Base-by-base conservation (phyloP, 2,329 filamentous ascomycete genomes). In the Aspergillus fijiensis region DNA sequence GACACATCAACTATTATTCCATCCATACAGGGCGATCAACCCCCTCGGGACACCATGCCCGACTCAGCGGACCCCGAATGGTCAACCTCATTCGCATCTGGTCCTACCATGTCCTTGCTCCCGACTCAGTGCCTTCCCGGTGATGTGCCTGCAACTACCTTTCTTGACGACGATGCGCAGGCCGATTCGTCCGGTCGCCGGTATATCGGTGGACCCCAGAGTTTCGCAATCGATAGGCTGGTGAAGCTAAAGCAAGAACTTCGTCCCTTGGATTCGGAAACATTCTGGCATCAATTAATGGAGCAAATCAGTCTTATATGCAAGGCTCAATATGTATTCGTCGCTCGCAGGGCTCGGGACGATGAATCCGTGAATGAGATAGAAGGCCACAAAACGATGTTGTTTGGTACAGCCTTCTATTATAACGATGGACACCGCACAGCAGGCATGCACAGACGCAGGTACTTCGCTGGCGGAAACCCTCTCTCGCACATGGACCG, bases 401-500 rank as follows among this genome's bases (percentile, higher is more conserved):
- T 89, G 29, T 84, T 89, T 79, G 87, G 85, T 19, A 81, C 86
- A 9, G 87, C 84, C 14, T 85, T 89, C 64, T 89, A 89, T 70
- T 84, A 87, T 74, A 85, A 87, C 67, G 83, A 87, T 66, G 86
- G 84, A 29, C 77, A 79, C 53, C 80, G 81, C 57, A 77, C 76
- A 55, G 79, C 81, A 62, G 77, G 81, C 25, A 80, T 86, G 54
- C 77, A 85, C 65, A 82, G 82, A 62, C 83, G 89, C 75, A 85
- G 85, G 64, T 89, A 88, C 72, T 82, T 86, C 66, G 84, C 86
- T 42, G 88, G 87, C 65, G 85, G 81, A 25, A 85, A 86, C 63
- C 87, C 87, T 4, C 88, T 87, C 72, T 83, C 83, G 39, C 84
- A 88, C 70, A 89, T 90, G 87, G 85, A 84, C 65, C 85, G 90